Evolutionary conservation across 768 basidiomycete genomes (phyloP).

Genomic region (Pleurotus platypus): DNA sequence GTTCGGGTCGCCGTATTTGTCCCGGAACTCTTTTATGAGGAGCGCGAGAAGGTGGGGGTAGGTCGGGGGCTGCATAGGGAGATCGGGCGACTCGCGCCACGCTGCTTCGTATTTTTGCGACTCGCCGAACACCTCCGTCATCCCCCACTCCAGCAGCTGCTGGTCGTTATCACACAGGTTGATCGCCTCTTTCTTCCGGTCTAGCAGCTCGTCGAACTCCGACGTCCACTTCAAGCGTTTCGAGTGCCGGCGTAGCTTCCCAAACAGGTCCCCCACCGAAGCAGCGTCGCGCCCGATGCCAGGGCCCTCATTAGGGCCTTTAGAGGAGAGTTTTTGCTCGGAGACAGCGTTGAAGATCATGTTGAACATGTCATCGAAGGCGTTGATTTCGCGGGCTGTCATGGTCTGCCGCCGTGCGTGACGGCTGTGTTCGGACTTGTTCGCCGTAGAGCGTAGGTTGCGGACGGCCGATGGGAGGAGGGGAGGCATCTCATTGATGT

Average conservation of each 20-base stretch:
- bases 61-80: conserved; percentile 49
- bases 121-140: conserved; percentile 63
- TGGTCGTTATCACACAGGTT: conserved; percentile 64
- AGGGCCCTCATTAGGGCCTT: not conserved
- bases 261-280: conserved; percentile 42
- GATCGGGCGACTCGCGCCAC: conserved; percentile 27
- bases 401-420: conserved; percentile 47
- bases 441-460: conserved; percentile 10
- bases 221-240: conserved; percentile 48
- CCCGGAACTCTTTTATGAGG: conserved; percentile 77
- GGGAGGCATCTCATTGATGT: conserved; percentile 31
- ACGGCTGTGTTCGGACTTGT: not conserved
- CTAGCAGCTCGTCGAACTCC: conserved; percentile 51
- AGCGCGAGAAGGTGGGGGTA: conserved; percentile 77
- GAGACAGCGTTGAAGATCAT: conserved; percentile 60
- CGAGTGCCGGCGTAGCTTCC: conserved; percentile 49
- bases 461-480: conserved; percentile 12
- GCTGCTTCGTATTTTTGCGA: conserved; percentile 46
- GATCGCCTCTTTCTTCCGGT: conserved; percentile 72
- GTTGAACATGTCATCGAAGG: conserved; percentile 73
- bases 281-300: not conserved
- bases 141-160: conserved; percentile 72
- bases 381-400: conserved; percentile 62
- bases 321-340: conserved; percentile 21
- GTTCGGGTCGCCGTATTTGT: conserved; percentile 75